These are phyloP conservation scores for Russula olivacea DNA, from an alignment of 768 basidiomycete species.

Conservation along the genomic window DNA sequence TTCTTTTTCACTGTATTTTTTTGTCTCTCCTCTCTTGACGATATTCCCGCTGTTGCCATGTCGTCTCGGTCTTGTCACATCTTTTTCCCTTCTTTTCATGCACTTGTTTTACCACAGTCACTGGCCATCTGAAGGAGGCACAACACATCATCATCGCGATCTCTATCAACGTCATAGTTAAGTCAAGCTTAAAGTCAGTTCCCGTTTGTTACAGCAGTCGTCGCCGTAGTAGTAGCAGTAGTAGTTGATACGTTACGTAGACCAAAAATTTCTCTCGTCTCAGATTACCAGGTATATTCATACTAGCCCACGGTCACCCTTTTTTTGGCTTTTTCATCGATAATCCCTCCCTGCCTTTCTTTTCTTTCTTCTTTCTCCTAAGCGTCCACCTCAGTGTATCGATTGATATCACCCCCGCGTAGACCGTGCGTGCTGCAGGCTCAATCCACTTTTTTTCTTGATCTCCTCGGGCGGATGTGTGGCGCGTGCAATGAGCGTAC, in stretches of 20 bases:
- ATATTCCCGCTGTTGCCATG: conserved; percentile 24
- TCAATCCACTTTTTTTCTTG: conserved; percentile 15
- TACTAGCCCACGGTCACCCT: conserved; percentile 22
- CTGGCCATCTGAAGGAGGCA: conserved; percentile 70
- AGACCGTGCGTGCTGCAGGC: conserved; percentile 17
- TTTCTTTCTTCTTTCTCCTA: neutral
- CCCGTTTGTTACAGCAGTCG: conserved; percentile 12
- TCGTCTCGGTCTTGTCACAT: conserved; percentile 1
- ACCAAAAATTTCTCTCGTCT: conserved; percentile 5
- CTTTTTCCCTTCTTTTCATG: conserved; percentile 11
- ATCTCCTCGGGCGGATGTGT: neutral
- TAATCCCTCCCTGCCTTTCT: neutral
- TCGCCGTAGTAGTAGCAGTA: conserved; percentile 19
- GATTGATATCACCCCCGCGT: conserved; percentile 16
- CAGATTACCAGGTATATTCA: conserved; percentile 18
- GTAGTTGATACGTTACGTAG: conserved; percentile 21
- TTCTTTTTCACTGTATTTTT: neutral
- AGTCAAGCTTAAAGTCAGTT: conserved; percentile 13
- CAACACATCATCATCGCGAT: conserved; percentile 32
- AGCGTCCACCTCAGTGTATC: conserved; percentile 13
- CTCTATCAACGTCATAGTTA: conserved; percentile 24
- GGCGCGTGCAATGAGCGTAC: too few relatives aligned
- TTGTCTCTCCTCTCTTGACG: conserved; percentile 4
- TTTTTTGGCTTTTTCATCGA: conserved; percentile 2
- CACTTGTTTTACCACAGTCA: conserved; percentile 27